Base-by-base conservation (phyloP, 2,329 filamentous ascomycete species). In the Beauveria rudraprayagi region DNA sequence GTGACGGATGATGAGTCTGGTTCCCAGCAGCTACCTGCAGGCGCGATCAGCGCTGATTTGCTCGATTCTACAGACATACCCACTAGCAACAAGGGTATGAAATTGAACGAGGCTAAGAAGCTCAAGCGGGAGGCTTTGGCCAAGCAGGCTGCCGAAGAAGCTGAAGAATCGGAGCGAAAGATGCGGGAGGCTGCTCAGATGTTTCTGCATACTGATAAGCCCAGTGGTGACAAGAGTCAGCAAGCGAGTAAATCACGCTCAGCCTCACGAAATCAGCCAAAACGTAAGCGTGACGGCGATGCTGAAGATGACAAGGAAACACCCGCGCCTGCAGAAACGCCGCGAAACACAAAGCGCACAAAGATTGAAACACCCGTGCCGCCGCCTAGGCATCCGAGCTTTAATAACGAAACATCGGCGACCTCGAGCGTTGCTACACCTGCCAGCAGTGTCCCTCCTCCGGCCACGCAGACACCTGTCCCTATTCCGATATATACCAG, bases 21-120 rank as follows among this genome's bases (percentile, higher is more conserved):
- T 1, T 72, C 76, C 24, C 76, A 76, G 66, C 80, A 82, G 56
- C 76, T 84, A 26, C 83, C 83, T 6, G 80, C 82, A 63, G 85
- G 85, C 16, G 84, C 84, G 1, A 81, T 87, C 51, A 85, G 81
- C 62, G 75, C 81, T 26, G 82, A 84, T 41, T 77, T 80, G 24
- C 67, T 85, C 50, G 80, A 79, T 37, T 77, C 77, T 16, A 84
- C 88, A 40, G 86, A 90, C 65, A 80, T 84, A 40, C 83, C 83
- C 58, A 78, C 86, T 16, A 85, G 85, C 69, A 89, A 91, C 71
- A 81, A 88, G 56, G 88, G 89, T 9, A 89, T 91, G 85, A 88
- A 89, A 68, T 78, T 91, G 26, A 91, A 91, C 69, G 88, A 90
- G 67, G 86, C 89, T 3, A 91, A 90, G 73, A 90, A 89, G 70